A percentile compares a stretch with the other conserved stretches of the same genome.
Evolutionary conservation across 2,329 filamentous ascomycete genomes (phyloP).

Genomic region (Bisporella sp.): DNA sequence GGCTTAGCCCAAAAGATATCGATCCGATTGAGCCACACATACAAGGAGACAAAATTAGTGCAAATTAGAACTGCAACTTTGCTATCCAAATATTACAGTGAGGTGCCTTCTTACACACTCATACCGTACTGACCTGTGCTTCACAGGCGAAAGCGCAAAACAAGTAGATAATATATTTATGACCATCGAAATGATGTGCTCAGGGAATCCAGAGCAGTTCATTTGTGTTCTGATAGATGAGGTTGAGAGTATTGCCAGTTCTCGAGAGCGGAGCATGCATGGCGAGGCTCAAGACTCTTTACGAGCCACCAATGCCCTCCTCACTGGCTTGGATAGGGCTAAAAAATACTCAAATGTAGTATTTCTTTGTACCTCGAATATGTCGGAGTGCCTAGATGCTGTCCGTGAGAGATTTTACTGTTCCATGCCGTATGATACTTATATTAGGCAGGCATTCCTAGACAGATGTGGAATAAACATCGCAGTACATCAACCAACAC

Average conservation of each 20-base stretch:
- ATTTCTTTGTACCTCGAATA: conserved; percentile 26
- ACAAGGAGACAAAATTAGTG: conserved; percentile 31
- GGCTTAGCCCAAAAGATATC: conserved; percentile 65
- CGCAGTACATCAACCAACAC: conserved; percentile 14
- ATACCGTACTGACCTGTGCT: no score
- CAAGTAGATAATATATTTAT: conserved; percentile 36
- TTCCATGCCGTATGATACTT: not conserved
- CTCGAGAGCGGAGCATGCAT: conserved; percentile 15
- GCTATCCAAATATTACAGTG: conserved; percentile 41
- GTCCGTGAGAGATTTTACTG: not conserved
- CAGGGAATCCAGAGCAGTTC: conserved; percentile 16
- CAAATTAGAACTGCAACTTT: conserved; percentile 38
- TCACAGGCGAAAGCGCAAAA: conserved; percentile 27
- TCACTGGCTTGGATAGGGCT: conserved; percentile 23
- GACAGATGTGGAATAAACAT: conserved; percentile 21
- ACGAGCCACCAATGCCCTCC: conserved; percentile 26
- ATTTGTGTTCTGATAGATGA: conserved; percentile 28
- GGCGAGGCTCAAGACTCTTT: conserved; percentile 25
- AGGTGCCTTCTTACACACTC: conserved; percentile 9
- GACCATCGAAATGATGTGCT: conserved; percentile 25
- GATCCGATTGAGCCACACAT: conserved; percentile 34
- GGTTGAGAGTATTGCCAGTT: conserved; percentile 26
- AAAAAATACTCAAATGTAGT: conserved; percentile 19
- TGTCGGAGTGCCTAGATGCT: conserved; percentile 20
- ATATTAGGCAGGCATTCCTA: conserved; percentile 20